Evolutionary conservation across 163 green algal species (phyloP).

Genomic region (Scenedesmus sp.): DNA sequence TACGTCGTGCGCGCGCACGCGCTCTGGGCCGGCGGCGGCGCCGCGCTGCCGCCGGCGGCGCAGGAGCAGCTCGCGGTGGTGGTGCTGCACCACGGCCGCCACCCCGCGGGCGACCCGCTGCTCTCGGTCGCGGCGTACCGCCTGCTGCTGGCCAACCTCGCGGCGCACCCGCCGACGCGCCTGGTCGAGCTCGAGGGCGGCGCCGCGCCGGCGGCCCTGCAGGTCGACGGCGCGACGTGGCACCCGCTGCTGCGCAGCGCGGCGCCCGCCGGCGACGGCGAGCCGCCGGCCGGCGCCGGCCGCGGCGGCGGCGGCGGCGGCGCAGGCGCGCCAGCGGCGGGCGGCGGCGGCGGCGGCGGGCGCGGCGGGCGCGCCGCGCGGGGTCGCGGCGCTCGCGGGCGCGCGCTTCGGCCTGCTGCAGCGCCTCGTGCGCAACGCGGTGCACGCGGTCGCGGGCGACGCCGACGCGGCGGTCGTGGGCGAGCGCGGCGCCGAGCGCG

Average conservation of each 20-base stretch:
- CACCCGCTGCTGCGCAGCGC: too few relatives aligned
- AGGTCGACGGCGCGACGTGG: too few relatives aligned
- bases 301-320: background rate
- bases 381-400: background rate
- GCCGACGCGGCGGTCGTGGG: too few relatives aligned
- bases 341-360: too few relatives aligned
- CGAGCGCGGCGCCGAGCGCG: too few relatives aligned
- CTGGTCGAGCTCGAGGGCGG: too few relatives aligned
- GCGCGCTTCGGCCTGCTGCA: conserved; percentile 15
- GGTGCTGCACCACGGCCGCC: conserved; percentile 8
- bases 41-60: conserved; percentile 5
- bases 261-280: too few relatives aligned
- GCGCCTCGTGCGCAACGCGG: conserved; percentile 20
- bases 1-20: background rate
- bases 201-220: too few relatives aligned
- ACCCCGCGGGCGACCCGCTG: conserved; percentile 7
- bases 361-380: too few relatives aligned
- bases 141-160: conserved; percentile 30
- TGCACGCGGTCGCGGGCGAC: conserved; percentile 4
- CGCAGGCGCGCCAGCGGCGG: too few relatives aligned
- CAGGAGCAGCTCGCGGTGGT: conserved; percentile 29
- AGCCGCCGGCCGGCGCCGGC: background rate
- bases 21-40: conserved; percentile 13
- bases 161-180: conserved; percentile 24
- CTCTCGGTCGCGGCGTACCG: conserved; percentile 13